These are phyloP conservation scores for Populus hybrid DNA, from an alignment of 441 rosid species.

Conservation along the genomic window DNA sequence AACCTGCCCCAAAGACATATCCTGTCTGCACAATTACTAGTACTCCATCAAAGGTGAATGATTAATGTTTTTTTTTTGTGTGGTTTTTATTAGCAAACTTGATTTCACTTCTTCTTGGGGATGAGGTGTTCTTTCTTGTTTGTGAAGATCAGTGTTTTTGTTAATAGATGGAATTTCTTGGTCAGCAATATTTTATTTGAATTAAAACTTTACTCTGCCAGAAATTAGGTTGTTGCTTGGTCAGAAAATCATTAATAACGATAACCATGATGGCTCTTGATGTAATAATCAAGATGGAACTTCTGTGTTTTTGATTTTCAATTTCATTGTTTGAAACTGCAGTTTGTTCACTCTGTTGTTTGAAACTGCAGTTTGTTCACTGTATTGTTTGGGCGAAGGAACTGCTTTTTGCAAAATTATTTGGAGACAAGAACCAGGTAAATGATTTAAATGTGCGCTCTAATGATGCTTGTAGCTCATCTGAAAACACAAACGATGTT, in stretches of 20 bases:
- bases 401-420: slow-evolving; percentile 88
- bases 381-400: slow-evolving; percentile 99
- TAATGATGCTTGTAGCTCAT: slow-evolving; percentile 55
- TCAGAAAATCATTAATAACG: neutral
- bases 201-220: neutral
- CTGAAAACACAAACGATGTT: slow-evolving; percentile 65
- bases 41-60: slow-evolving; percentile 90
- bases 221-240: neutral
- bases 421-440: slow-evolving; percentile 92
- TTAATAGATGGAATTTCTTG: neutral
- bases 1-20: slow-evolving; percentile 96
- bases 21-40: slow-evolving; percentile 99
- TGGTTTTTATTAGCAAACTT: neutral
- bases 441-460: slow-evolving; percentile 95
- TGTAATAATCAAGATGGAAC: no score
- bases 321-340: slow-evolving; percentile 28
- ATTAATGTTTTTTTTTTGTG: neutral
- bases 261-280: neutral
- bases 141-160: neutral
- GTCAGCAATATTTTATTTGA: neutral
- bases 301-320: slow-evolving; percentile 16
- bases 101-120: neutral
- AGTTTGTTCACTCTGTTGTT: slow-evolving; percentile 99
- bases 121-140: neutral
- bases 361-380: slow-evolving; percentile 92